Conservation (phyloP, 179 eudicot species). For the Silene noctiflora region DNA sequence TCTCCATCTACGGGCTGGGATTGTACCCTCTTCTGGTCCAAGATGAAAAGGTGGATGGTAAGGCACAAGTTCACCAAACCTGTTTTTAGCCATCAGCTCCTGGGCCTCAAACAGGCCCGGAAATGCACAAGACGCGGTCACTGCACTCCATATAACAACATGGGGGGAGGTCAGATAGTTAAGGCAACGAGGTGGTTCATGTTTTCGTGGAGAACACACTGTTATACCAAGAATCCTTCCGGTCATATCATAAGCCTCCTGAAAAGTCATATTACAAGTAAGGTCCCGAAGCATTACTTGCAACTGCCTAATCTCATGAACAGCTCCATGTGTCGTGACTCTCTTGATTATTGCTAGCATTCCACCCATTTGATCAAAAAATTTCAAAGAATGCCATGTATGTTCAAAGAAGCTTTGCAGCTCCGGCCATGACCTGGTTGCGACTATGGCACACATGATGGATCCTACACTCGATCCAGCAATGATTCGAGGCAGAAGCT, state of each 20-base stretch:
- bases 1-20: slow-evolving; percentile 79
- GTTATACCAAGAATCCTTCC: slow-evolving; percentile 90
- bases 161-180: slow-evolving; percentile 96
- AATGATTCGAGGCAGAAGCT: slow-evolving; percentile 78
- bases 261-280: slow-evolving; percentile 82
- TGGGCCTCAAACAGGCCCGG: slow-evolving; percentile 99
- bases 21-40: slow-evolving; percentile 70
- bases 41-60: slow-evolving; percentile 90
- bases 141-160: slow-evolving; percentile 99
- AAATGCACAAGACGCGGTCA: slow-evolving; percentile 98
- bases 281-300: slow-evolving; percentile 74
- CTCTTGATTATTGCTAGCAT: slow-evolving; percentile 65
- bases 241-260: slow-evolving; percentile 93
- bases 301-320: slow-evolving; percentile 85
- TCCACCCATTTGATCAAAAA: slow-evolving; percentile 90
- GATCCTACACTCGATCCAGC: slow-evolving; percentile 98
- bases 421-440: slow-evolving; percentile 97
- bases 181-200: slow-evolving; percentile 94
- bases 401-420: slow-evolving; percentile 89
- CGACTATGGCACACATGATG: slow-evolving; percentile 77
- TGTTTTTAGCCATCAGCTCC: slow-evolving; percentile 92
- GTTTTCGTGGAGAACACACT: slow-evolving; percentile 92
- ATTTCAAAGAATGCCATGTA: slow-evolving; percentile 78
- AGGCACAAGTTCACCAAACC: slow-evolving; percentile 87
- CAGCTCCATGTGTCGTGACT: slow-evolving; percentile 73